Evolutionary conservation across 2,329 filamentous ascomycete species (phyloP), one percentile per base, ranked within the genome.

Genomic region (Neonectria ditissima): DNA sequence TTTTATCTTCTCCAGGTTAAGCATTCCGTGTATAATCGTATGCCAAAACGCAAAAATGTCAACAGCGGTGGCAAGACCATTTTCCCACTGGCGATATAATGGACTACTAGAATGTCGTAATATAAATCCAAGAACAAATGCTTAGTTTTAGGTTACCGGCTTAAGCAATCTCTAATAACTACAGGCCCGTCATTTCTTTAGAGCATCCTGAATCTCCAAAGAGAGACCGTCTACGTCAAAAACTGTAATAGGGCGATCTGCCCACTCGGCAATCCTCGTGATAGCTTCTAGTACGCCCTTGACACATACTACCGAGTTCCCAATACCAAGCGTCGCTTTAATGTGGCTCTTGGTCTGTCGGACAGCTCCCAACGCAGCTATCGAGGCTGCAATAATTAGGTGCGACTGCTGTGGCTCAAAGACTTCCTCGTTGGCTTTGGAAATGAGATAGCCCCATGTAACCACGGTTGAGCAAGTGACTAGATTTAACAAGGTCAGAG

Each of bases 381-480:
- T 56, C 4, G 54, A 22, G 9, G 30, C 43, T 2, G 54, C 54
- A 5, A 56, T 47, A 22, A 56, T 22, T 4, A 56, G 11, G 18
- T 56, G 54, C 8, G 54, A 56, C 14, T 56, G 28, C 9, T 56
- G 26, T 2, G 41, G 41, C 5, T 47, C 18, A 10, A 56, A 56
- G 5, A 56, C 43, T 16, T 56, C 18, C 43, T 56, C 54, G 10
- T 47, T 56, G 7, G 54, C 54, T 32, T 47, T 56, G 9, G 54
- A 45, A 11, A 56, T 48, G 28, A 56, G 41, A 37, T 47, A 58
- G 1, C 54, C 54, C 54, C 54, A 56, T 37, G 26, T 28, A 28
- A 28, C 26, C 5, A 28, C 26, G 5, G 63, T 67, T 18, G 65
- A 67, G 28, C 53, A 64, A 4, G 56, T 66, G 24, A 64, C 65